These are phyloP conservation scores for Delitschia confertaspora DNA, from an alignment of 495 filamentous ascomycete species.

Conservation along the genomic window DNA sequence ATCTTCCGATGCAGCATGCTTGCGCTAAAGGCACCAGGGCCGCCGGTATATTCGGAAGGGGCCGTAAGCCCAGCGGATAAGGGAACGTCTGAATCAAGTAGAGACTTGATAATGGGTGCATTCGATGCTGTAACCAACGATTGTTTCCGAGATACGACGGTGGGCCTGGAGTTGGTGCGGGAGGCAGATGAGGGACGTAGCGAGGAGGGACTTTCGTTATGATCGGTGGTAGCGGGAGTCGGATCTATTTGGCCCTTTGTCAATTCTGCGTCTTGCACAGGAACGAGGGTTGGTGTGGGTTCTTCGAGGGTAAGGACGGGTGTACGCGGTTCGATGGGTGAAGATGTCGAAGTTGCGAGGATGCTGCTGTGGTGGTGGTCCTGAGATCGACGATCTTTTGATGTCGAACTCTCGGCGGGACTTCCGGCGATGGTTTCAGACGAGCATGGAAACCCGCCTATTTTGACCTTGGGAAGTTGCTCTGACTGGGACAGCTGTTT, in stretches of 20 bases:
- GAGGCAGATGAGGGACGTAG: constrained; percentile 2
- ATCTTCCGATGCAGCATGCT: constrained; percentile 69
- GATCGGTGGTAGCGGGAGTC: constrained; percentile 1
- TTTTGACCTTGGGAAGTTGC: constrained; percentile 1
- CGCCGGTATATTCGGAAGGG: constrained; percentile 19
- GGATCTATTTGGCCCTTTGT: not conserved
- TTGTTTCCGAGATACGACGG: constrained; percentile 17
- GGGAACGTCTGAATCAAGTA: constrained; percentile 15
- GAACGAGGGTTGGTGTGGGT: constrained; percentile 19
- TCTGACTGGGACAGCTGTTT: constrained; percentile 8
- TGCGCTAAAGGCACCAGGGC: constrained; percentile 22
- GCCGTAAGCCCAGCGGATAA: not conserved
- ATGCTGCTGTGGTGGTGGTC: constrained; percentile 7
- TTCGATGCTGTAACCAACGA: constrained; percentile 27
- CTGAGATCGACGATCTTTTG: constrained; percentile 4
- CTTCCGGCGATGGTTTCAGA: constrained; percentile 2
- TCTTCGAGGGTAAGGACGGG: constrained; percentile 21
- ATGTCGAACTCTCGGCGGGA: constrained; percentile 11
- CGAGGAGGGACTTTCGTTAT: not conserved
- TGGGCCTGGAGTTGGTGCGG: constrained; percentile 8
- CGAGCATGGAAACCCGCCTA: not conserved
- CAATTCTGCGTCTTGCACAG: constrained; percentile 4
- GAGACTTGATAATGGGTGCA: constrained; percentile 24
- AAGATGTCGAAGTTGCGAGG: not conserved
- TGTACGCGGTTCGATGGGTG: constrained; percentile 3